phyloP scores from a whole-genome alignment of 805 yeast genomes.

The Lachancea lanzarotensis region DNA sequence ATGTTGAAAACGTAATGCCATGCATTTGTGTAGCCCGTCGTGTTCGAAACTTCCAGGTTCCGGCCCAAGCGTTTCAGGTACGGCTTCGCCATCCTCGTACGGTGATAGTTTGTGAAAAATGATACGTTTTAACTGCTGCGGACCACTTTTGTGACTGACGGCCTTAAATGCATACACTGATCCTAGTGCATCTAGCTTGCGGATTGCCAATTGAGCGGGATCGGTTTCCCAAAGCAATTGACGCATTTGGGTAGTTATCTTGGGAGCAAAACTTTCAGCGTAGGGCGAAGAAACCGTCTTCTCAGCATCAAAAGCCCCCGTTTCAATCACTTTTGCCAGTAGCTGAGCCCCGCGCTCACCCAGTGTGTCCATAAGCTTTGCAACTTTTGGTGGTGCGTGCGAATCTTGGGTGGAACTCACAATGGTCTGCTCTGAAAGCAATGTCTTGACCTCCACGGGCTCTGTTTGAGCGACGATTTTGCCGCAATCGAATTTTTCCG shows the following conservation, averaged over 20 bases:
- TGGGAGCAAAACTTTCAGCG: slow-evolving; percentile 44
- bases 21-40: slow-evolving; percentile 13
- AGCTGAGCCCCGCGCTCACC: slow-evolving; percentile 58
- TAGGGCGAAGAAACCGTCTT: neutral
- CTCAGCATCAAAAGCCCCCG: slow-evolving; percentile 22
- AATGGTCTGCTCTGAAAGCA: slow-evolving; percentile 7
- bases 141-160: slow-evolving; percentile 30
- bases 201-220: slow-evolving; percentile 35
- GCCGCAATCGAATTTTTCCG: slow-evolving; percentile 79
- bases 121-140: slow-evolving; percentile 38
- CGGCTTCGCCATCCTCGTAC: neutral
- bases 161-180: slow-evolving; percentile 44
- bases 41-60: slow-evolving; percentile 30
- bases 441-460: slow-evolving; percentile 13
- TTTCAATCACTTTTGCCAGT: slow-evolving; percentile 37
- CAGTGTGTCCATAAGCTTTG: slow-evolving; percentile 40
- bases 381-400: slow-evolving; percentile 33
- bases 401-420: slow-evolving; percentile 34
- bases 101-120: slow-evolving; percentile 38
- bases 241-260: slow-evolving; percentile 39
- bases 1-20: slow-evolving; percentile 41
- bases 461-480: slow-evolving; percentile 53
- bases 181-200: slow-evolving; percentile 49
- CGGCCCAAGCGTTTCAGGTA: slow-evolving; percentile 7
- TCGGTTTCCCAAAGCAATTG: slow-evolving; percentile 43